Base-by-base conservation (phyloP, 1,284 basidiomycete genomes). In the Sanghuangporus baumii region DNA sequence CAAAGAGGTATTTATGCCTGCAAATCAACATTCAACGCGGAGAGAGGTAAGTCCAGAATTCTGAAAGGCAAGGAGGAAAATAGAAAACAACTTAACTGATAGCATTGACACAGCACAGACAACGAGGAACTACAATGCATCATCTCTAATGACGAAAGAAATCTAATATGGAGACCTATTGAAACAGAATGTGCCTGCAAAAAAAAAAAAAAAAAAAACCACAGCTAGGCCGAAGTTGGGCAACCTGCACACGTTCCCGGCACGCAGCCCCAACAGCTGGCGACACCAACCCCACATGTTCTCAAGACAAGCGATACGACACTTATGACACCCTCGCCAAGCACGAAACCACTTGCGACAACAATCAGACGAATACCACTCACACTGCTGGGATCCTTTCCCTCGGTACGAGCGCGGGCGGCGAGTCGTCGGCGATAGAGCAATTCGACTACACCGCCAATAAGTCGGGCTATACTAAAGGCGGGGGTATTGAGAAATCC, bases 401-500 rank as follows among this genome's bases (percentile, higher is more conserved):
- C 70, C 57, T 66, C 74, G 65, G 77, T 74, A 40, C 75, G 79
- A 16, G 75, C 75, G 62, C 81, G 79, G 65, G 75, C 78, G 34
- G 77, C 76, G 67, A 78, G 74, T 40, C 79, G 78, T 31, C 77
- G 81, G 71, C 85, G 79, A 74, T 88, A 86, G 62, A 83, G 73
- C 72, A 89, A 85, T 66, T 95, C 93, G 67, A 92, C 76, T 67
- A 93, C 71, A 1, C 96, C 96, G 41, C 96, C 96, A 55, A 97
- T 81, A 34, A 98, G 79, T 55, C 96, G 85, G 0, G 96, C 94
- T 59, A 98, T 82, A 4, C 93, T 94, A 77, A 98, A 98, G 6
- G 92, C 93, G 3, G 96, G 96, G 1, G 95, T 94, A 72, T 98
- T 98, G 71, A 98, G 81, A 76, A 98, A 96, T 0, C 94, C 90